phyloP scores from a whole-genome alignment of 768 basidiomycete genomes.

The Termitomyces sp. region DNA sequence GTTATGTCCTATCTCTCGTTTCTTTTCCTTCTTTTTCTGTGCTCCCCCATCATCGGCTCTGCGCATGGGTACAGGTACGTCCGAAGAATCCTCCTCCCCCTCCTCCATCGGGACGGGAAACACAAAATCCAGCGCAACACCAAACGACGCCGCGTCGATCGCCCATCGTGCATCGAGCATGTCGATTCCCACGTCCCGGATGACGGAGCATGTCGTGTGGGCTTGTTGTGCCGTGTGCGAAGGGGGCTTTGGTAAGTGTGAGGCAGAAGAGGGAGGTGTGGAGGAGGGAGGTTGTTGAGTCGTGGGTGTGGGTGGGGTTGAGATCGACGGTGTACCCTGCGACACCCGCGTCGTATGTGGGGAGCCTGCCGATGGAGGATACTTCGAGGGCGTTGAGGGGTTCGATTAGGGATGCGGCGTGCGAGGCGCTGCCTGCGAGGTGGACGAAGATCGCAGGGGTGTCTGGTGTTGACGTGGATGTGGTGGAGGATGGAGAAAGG shows the following conservation, averaged over 20 bases:
- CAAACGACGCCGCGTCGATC: slow-evolving; percentile 61
- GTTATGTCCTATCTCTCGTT: no score
- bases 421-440: no score
- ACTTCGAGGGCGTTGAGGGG: no score
- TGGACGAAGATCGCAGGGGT: no score
- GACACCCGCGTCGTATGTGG: slow-evolving; percentile 65
- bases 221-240: slow-evolving; percentile 52
- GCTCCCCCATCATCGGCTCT: no score
- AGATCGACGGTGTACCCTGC: slow-evolving; percentile 73
- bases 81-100: no score
- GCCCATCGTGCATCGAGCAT: slow-evolving; percentile 77
- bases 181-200: slow-evolving; percentile 68
- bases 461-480: no score
- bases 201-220: slow-evolving; percentile 59
- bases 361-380: slow-evolving; percentile 46
- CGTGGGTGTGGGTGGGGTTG: slow-evolving; percentile 29
- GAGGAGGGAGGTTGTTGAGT: slow-evolving; percentile 36
- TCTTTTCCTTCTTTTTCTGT: neutral
- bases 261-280: slow-evolving; percentile 58
- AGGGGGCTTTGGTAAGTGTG: slow-evolving; percentile 56
- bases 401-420: slow-evolving; percentile 42
- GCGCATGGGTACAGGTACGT: neutral
- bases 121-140: slow-evolving; percentile 75
- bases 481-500: slow-evolving; percentile 28
- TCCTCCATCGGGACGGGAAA: slow-evolving; percentile 62